Evolutionary conservation across 768 basidiomycete species (phyloP), one percentile per base, ranked within the genome.

Genomic region (Lyophyllum atratum): DNA sequence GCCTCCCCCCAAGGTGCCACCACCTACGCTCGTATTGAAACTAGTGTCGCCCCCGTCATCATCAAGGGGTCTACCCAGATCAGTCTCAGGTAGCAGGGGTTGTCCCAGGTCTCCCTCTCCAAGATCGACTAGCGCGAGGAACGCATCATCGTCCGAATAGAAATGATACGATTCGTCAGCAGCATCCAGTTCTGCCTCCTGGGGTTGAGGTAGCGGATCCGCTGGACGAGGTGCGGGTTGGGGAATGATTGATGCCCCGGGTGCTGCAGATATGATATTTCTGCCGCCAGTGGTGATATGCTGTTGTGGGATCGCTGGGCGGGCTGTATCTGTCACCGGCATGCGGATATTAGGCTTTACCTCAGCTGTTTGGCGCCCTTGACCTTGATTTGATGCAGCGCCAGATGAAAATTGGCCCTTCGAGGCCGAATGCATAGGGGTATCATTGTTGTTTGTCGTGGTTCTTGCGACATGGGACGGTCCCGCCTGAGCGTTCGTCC

Each of bases 101-200:
- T 70, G 70, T 5, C 78, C 80, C 0, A 80, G 60, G 57, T 81
- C 80, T 33, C 73, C 74, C 19, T 80, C 80, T 1, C 75, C 78
- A 12, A 84, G 68, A 56, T 85, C 85, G 22, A 85, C 76, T 10
- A 76, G 69, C 19, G 87, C 86, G 33, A 86, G 73, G 62, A 89
- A 80, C 1, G 78, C 84, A 52, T 85, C 88, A 52, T 90, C 89
- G 39, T 92, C 86, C 1, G 86, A 87, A 54, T 76, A 74, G 60
- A 85, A 80, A 11, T 75, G 74, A 59, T 80, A 85, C 0, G 77
- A 79, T 3, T 78, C 78, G 34, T 75, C 70, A 11, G 52, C 56
- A 24, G 63, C 63, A 33, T 58, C 47, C 25, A 52, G 46, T 33
- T 5, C 15, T 11, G 47, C 33, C 19, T 49, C 34, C 28, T 33